These are phyloP conservation scores for Teunomyces barrocoloradensis DNA, from an alignment of 805 yeast genomes.

Conservation along the genomic window DNA sequence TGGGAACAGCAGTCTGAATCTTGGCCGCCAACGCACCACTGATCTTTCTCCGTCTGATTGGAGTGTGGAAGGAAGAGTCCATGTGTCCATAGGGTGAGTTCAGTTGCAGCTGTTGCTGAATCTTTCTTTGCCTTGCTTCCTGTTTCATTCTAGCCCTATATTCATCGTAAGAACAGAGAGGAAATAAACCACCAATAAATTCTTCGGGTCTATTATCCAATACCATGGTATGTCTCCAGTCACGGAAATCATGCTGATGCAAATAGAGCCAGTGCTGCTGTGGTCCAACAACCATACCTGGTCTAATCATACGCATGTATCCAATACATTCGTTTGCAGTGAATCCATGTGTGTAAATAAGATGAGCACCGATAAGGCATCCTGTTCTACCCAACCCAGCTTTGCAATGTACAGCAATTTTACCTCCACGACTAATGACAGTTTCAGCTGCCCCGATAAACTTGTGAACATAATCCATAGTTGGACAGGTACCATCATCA, in stretches of 20 bases:
- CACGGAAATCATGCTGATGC: constrained; percentile 93
- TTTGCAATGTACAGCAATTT: constrained; percentile 98
- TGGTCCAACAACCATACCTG: constrained; percentile 99
- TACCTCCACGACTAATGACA: constrained; percentile 79
- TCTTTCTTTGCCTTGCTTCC: constrained; percentile 38
- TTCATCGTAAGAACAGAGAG: constrained; percentile 61
- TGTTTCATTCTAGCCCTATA: constrained; percentile 52
- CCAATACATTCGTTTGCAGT: constrained; percentile 97
- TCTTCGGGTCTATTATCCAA: constrained; percentile 65
- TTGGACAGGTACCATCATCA: constrained; percentile 98
- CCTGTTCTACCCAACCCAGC: constrained; percentile 99
- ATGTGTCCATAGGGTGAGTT: constrained; percentile 27
- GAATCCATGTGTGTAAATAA: constrained; percentile 93
- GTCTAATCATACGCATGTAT: constrained; percentile 92
- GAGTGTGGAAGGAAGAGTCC: constrained; percentile 63
- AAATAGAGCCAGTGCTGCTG: constrained; percentile 98
- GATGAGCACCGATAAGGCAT: constrained; percentile 94
- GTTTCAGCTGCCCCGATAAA: constrained; percentile 96
- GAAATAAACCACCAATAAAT: constrained; percentile 63
- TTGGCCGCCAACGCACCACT: constrained; percentile 68
- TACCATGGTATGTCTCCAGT: constrained; percentile 92
- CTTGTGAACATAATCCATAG: constrained; percentile 86
- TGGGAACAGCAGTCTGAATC: constrained; percentile 78
- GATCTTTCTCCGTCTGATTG: constrained; percentile 64
- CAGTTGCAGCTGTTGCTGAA: constrained; percentile 30